A percentile compares a stretch with the other conserved stretches of the same genome.
Conservation (phyloP, 208 protist genomes). For the Trypanosoma brucei region DNA sequence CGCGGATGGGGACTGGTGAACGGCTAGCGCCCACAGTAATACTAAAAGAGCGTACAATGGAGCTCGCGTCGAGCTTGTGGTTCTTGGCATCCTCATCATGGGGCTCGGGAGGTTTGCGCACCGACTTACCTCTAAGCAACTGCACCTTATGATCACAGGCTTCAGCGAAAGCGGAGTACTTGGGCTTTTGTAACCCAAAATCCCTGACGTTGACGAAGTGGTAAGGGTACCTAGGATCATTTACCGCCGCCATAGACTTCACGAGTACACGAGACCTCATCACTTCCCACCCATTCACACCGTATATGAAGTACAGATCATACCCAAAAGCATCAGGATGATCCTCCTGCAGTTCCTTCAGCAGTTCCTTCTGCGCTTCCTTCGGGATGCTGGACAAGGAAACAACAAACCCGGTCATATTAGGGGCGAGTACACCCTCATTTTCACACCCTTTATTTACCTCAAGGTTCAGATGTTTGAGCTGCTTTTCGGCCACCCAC, state of each 20-base stretch:
- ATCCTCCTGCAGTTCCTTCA: slow-evolving; percentile 47
- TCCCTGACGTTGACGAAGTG: slow-evolving; percentile 86
- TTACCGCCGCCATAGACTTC: slow-evolving; percentile 78
- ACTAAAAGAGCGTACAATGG: slow-evolving; percentile 14
- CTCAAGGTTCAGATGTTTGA: slow-evolving; percentile 81
- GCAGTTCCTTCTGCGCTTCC: slow-evolving; percentile 29
- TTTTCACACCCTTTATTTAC: slow-evolving; percentile 26
- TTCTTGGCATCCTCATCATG: slow-evolving; percentile 1
- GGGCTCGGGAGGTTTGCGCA: slow-evolving; percentile 4
- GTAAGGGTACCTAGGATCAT: slow-evolving; percentile 68
- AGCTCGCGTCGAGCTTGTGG: neutral
- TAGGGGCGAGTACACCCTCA: slow-evolving; percentile 55
- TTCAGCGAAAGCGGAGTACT: slow-evolving; percentile 29
- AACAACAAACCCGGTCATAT: slow-evolving; percentile 82
- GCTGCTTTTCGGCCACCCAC: slow-evolving; percentile 76
- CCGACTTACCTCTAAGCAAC: slow-evolving; percentile 32
- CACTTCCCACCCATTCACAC: slow-evolving; percentile 85
- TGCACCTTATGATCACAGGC: slow-evolving; percentile 11
- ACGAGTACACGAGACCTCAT: slow-evolving; percentile 73
- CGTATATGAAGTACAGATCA: slow-evolving; percentile 78
- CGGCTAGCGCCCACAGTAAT: neutral
- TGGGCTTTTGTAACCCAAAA: slow-evolving; percentile 49
- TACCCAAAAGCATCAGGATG: slow-evolving; percentile 65
- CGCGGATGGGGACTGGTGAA: neutral
- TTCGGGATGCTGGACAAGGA: slow-evolving; percentile 57